A percentile compares a stretch with the other conserved stretches of the same genome.
These are phyloP conservation scores for Pisolithus albus DNA, from an alignment of 768 basidiomycete species.

Conservation along the genomic window DNA sequence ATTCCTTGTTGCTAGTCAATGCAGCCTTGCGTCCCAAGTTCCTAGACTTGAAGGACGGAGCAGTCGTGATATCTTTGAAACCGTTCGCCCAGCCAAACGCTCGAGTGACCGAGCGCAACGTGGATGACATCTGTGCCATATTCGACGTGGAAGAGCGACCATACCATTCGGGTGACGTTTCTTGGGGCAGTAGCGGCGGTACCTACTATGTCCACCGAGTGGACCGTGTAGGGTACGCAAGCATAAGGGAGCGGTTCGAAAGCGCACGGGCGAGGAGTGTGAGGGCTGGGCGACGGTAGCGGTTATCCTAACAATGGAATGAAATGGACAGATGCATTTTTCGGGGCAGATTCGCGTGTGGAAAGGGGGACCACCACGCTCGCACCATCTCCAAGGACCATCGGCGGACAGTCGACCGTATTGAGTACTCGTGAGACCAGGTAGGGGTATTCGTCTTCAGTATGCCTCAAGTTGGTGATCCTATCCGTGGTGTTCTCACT, in stretches of 20 bases:
- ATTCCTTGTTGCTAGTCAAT: slow-evolving; percentile 55
- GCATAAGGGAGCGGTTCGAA: slow-evolving; percentile 52
- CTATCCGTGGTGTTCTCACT: too few relatives aligned
- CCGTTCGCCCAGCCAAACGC: slow-evolving; percentile 77
- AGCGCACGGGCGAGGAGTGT: slow-evolving; percentile 31
- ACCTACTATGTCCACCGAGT: slow-evolving; percentile 73
- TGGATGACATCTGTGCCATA: slow-evolving; percentile 75
- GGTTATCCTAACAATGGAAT: neutral
- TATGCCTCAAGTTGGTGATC: too few relatives aligned
- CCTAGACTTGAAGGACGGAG: slow-evolving; percentile 90
- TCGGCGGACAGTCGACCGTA: too few relatives aligned
- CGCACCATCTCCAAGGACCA: too few relatives aligned
- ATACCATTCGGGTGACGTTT: slow-evolving; percentile 70
- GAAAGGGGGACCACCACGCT: too few relatives aligned
- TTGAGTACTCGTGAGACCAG: too few relatives aligned
- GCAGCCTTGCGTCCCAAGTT: slow-evolving; percentile 83
- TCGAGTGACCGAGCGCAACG: slow-evolving; percentile 79
- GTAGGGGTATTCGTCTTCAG: too few relatives aligned
- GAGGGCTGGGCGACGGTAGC: slow-evolving; percentile 18
- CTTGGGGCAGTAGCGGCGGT: slow-evolving; percentile 71
- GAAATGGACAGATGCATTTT: too few relatives aligned
- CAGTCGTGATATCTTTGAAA: slow-evolving; percentile 80
- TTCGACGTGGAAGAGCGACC: slow-evolving; percentile 66
- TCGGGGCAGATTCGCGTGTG: too few relatives aligned
- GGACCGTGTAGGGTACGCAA: slow-evolving; percentile 64